Evolutionary conservation across 345 rosid genomes (phyloP).

Genomic region (Eucalyptus cloeziana): DNA sequence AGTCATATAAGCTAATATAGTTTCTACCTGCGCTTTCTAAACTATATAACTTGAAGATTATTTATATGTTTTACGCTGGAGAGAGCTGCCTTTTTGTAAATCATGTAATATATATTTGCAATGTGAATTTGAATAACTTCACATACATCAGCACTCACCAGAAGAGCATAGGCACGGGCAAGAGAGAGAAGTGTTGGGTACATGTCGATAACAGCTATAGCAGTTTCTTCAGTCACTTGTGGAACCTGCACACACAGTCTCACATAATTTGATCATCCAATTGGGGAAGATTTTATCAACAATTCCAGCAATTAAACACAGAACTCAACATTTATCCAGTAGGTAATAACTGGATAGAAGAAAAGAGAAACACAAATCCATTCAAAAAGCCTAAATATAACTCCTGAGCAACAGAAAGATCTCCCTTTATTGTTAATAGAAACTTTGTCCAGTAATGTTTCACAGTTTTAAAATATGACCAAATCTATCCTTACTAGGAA

Average conservation of each 20-base stretch:
- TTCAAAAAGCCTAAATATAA: not conserved
- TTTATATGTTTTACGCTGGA: not conserved
- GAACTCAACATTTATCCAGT: not conserved
- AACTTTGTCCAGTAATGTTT: not conserved
- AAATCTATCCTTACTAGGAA: not conserved
- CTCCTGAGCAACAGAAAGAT: not conserved
- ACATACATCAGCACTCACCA: slow-evolving; percentile 42
- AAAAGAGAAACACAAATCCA: not conserved
- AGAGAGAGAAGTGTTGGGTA: slow-evolving; percentile 80
- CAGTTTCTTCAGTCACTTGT: slow-evolving; percentile 74
- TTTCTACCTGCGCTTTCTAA: not conserved
- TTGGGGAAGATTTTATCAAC: not conserved
- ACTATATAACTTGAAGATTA: not conserved
- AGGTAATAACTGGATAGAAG: not conserved
- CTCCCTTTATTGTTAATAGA: not conserved
- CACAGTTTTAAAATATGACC: not conserved
- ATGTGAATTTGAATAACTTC: not conserved
- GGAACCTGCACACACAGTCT: slow-evolving; percentile 44
- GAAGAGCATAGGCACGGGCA: slow-evolving; percentile 63
- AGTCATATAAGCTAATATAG: not conserved
- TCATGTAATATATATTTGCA: not conserved
- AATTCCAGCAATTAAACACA: not conserved
- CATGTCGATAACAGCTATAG: slow-evolving; percentile 61
- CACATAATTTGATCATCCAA: not conserved
- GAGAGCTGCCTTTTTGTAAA: not conserved